These are phyloP conservation scores for Oxyria digyna DNA, from an alignment of 148 eudicot genomes.

Conservation along the genomic window DNA sequence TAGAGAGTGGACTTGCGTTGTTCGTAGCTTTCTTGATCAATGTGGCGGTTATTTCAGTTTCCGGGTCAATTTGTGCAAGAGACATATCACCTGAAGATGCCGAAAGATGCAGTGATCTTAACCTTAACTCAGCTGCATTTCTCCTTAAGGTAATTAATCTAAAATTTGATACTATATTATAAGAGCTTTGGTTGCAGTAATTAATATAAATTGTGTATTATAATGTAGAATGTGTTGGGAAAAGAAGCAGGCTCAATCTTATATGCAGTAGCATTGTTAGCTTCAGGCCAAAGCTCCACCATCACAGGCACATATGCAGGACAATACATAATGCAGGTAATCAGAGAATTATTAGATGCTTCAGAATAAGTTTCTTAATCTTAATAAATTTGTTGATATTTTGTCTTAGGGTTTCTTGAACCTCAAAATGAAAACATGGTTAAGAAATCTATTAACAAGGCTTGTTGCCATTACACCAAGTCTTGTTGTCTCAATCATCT, in stretches of 20 bases:
- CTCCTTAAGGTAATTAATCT: constrained; percentile 44
- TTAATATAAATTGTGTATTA: background rate
- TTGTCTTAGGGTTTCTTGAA: constrained; percentile 68
- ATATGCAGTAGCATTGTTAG: constrained; percentile 71
- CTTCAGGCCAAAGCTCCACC: constrained; percentile 92
- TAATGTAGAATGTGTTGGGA: constrained; percentile 56
- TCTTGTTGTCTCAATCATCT: constrained; percentile 60
- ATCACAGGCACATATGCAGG: constrained; percentile 97
- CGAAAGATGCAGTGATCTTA: constrained; percentile 41
- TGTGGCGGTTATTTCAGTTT: constrained; percentile 58
- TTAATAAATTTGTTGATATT: background rate
- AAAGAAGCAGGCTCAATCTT: constrained; percentile 44
- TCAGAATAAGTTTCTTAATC: background rate
- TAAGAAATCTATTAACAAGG: constrained; percentile 68
- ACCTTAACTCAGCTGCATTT: constrained; percentile 71
- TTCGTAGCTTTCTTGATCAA: constrained; percentile 73
- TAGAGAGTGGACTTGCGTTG: constrained; percentile 79
- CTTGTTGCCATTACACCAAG: constrained; percentile 78
- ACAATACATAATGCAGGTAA: constrained; percentile 86
- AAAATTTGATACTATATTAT: background rate
- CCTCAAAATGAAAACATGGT: constrained; percentile 72
- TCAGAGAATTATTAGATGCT: background rate
- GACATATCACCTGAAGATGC: constrained; percentile 18
- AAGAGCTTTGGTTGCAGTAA: background rate
- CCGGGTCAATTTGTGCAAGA: constrained; percentile 54